phyloP scores from a whole-genome alignment of 805 yeast genomes.

The Teunomyces aglyptinius region DNA sequence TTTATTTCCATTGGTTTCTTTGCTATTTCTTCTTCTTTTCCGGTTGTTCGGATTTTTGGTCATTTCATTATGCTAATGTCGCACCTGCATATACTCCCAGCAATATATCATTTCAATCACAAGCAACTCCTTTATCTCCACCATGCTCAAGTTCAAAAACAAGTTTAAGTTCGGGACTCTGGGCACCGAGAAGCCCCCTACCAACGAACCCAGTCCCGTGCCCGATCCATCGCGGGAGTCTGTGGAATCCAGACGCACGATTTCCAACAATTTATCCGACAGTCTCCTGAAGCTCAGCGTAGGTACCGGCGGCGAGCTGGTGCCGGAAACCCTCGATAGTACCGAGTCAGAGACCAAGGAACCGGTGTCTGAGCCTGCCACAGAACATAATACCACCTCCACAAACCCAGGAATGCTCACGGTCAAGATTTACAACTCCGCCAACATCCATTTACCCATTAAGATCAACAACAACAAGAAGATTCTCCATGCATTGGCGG shows the following conservation, averaged over 20 bases:
- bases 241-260: constrained; percentile 25
- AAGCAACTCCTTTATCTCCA: neutral
- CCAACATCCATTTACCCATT: constrained; percentile 67
- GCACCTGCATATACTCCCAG: neutral
- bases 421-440: constrained; percentile 71
- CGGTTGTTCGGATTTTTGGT: neutral
- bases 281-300: constrained; percentile 19
- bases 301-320: constrained; percentile 3
- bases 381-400: constrained; percentile 4
- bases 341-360: neutral
- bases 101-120: neutral
- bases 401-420: constrained; percentile 67
- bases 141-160: constrained; percentile 29
- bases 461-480: constrained; percentile 63
- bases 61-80: neutral
- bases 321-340: neutral
- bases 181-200: neutral
- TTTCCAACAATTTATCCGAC: constrained; percentile 21
- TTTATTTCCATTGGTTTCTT: neutral
- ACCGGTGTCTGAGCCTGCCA: neutral
- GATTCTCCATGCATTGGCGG: constrained; percentile 63
- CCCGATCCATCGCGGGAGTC: constrained; percentile 19
- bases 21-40: neutral
- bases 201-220: constrained; percentile 7
- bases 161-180: constrained; percentile 28